These are phyloP conservation scores for Diplosphaera chodatii DNA, from an alignment of 139 green algal genomes.

Conservation along the genomic window DNA sequence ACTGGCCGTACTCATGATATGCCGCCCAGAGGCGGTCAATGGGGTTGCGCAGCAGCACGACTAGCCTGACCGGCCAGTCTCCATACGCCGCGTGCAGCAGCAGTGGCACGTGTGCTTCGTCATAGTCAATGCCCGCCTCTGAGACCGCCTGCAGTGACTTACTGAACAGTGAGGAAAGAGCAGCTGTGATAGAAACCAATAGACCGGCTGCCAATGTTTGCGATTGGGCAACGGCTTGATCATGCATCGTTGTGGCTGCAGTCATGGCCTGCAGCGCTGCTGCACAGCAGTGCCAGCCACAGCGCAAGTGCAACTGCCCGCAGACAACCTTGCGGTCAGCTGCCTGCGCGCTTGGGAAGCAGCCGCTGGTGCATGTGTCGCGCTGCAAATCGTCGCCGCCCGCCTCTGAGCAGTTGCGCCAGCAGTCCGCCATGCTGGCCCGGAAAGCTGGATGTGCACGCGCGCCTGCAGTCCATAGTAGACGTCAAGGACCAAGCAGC, in stretches of 20 bases:
- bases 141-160: not conserved
- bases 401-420: constrained; percentile 33
- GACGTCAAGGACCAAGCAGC: too few species aligned
- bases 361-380: constrained; percentile 5
- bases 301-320: too few species aligned
- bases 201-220: too few species aligned
- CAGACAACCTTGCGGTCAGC: constrained; percentile 23
- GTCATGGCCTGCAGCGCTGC: too few species aligned
- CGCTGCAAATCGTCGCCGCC: constrained; percentile 16
- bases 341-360: constrained; percentile 17
- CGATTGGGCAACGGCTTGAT: too few species aligned
- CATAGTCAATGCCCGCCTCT: not conserved
- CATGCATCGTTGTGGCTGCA: too few species aligned
- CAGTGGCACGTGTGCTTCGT: constrained; percentile 4
- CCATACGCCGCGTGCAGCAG: constrained; percentile 31
- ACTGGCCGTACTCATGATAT: constrained; percentile 22
- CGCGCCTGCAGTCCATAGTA: too few species aligned
- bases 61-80: constrained; percentile 20
- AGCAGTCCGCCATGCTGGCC: constrained; percentile 24
- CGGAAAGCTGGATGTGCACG: not conserved
- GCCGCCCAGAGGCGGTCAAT: constrained; percentile 22
- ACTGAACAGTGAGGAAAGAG: too few species aligned
- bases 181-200: too few species aligned
- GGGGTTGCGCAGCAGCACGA: constrained; percentile 30
- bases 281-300: too few species aligned